Evolutionary conservation across 495 filamentous ascomycete genomes (phyloP).

Genomic region (Penicillium lividum): DNA sequence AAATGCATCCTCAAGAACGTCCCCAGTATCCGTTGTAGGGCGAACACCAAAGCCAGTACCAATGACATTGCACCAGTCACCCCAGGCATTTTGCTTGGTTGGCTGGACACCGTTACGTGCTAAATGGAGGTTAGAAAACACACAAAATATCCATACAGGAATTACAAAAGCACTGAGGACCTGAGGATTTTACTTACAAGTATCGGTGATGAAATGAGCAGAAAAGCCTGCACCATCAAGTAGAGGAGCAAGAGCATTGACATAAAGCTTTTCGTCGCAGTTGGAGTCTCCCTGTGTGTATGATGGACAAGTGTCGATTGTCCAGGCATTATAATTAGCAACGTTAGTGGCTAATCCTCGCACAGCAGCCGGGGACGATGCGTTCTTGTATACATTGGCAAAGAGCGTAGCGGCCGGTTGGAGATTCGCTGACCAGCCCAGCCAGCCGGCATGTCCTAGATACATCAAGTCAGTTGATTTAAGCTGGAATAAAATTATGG

Average conservation of each 20-base stretch:
- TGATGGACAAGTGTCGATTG: constrained; percentile 40
- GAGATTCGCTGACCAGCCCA: constrained; percentile 81
- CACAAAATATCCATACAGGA: background rate
- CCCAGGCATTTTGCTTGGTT: constrained; percentile 64
- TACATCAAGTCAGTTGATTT: background rate
- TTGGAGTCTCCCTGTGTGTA: constrained; percentile 45
- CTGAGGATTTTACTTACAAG: constrained; percentile 29
- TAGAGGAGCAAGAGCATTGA: constrained; percentile 64
- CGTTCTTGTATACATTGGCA: constrained; percentile 64
- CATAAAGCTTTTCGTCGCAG: constrained; percentile 73
- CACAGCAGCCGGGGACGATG: constrained; percentile 63
- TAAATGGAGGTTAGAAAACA: background rate
- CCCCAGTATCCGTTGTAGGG: constrained; percentile 62
- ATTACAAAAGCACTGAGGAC: background rate
- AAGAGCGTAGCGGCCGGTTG: constrained; percentile 68
- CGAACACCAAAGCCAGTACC: constrained; percentile 65
- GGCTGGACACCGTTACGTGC: constrained; percentile 56
- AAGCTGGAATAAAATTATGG: background rate
- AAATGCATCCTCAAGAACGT: constrained; percentile 66
- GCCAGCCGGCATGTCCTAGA: constrained; percentile 62
- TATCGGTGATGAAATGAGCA: constrained; percentile 73
- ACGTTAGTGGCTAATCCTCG: constrained; percentile 79
- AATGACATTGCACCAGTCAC: constrained; percentile 82
- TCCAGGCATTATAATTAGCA: constrained; percentile 74
- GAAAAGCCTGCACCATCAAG: constrained; percentile 64